Base-by-base conservation (phyloP, 495 filamentous ascomycete genomes). In the Penicillium maclennaniae region DNA sequence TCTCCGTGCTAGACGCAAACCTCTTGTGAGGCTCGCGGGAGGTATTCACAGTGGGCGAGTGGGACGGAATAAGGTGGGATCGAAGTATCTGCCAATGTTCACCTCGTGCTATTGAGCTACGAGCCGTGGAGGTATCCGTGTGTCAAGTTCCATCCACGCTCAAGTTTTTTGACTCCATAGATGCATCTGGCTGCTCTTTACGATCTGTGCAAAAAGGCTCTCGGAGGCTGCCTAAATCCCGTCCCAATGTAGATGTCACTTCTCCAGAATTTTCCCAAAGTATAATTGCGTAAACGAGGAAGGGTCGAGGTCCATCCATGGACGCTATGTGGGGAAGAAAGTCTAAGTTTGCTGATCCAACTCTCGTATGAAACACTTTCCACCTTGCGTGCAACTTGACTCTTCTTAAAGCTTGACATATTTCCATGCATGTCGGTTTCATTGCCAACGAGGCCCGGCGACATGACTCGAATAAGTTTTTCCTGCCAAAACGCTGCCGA, bases 391-490 rank as follows among this genome's bases (percentile, higher is more conserved):
- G n/a, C n/a, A n/a, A n/a, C n/a, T n/a, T n/a, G n/a, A n/a, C n/a
- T n/a, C n/a, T n/a, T n/a, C n/a, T n/a, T n/a, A n/a, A 23, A 5
- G 23, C 5, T 23, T 2, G 5, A 23, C 23, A 23, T 23, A 23
- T 2, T 5, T 23, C 5, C 23, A 23, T 23, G 23, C 23, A 23
- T 2, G 23, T 23, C 23, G 27, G 31, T 34, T 43, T 40, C 45
- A 55, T 27, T 37, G 20, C n/a, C 23, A 27, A 31, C 20, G 31
- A 39, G 16, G 21, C 41, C 39, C 49, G 55, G 50, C 36, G 36
- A 47, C 46, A 47, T 50, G 48, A 53, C 55, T 53, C 40, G 48
- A 58, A 53, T 36, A 46, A 49, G 40, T 50, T 49, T 50, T 49
- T 42, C 25, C 8, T 48, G 39, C 38, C 38, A 39, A 45, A 55